Conservation (phyloP, 1,139 yeast species). For the Pichia sp. region DNA sequence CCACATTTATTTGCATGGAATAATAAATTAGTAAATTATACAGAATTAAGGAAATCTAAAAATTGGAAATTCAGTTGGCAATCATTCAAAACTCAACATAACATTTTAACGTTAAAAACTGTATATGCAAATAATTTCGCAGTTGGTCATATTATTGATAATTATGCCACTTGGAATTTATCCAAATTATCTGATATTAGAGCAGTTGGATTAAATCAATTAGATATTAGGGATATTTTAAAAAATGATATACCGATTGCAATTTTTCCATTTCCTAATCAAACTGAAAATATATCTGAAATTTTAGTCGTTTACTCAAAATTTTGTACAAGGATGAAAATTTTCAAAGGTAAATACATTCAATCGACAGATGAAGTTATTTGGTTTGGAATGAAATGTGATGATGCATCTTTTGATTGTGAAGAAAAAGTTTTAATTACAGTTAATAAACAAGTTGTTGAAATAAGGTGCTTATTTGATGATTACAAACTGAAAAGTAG, state of each 20-base stretch:
- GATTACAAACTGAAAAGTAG: slow-evolving; percentile 18
- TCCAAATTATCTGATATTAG: slow-evolving; percentile 26
- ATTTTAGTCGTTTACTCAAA: slow-evolving; percentile 24
- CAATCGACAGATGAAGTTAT: slow-evolving; percentile 24
- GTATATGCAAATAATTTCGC: slow-evolving; percentile 27
- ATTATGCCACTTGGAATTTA: slow-evolving; percentile 25
- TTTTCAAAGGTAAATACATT: slow-evolving; percentile 18
- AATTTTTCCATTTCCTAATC: slow-evolving; percentile 20
- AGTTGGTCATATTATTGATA: slow-evolving; percentile 23
- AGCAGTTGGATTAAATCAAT: slow-evolving; percentile 21
- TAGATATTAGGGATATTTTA: slow-evolving; percentile 23
- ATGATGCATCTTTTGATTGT: slow-evolving; percentile 24
- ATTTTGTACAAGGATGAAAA: slow-evolving; percentile 25
- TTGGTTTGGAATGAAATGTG: slow-evolving; percentile 23
- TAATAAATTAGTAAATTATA: slow-evolving; percentile 22
- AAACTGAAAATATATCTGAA: slow-evolving; percentile 18
- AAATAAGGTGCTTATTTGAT: slow-evolving; percentile 22
- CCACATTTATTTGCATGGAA: slow-evolving; percentile 26
- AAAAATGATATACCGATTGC: slow-evolving; percentile 25
- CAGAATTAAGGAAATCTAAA: slow-evolving; percentile 15
- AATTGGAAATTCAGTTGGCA: slow-evolving; percentile 21
- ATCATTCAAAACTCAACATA: slow-evolving; percentile 24
- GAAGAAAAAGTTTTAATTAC: slow-evolving; percentile 21
- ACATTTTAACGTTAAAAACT: slow-evolving; percentile 20
- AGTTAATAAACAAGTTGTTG: slow-evolving; percentile 22